Evolutionary conservation across 2,329 filamentous ascomycete genomes (phyloP).

Genomic region (Akanthomyces dipterigenus): DNA sequence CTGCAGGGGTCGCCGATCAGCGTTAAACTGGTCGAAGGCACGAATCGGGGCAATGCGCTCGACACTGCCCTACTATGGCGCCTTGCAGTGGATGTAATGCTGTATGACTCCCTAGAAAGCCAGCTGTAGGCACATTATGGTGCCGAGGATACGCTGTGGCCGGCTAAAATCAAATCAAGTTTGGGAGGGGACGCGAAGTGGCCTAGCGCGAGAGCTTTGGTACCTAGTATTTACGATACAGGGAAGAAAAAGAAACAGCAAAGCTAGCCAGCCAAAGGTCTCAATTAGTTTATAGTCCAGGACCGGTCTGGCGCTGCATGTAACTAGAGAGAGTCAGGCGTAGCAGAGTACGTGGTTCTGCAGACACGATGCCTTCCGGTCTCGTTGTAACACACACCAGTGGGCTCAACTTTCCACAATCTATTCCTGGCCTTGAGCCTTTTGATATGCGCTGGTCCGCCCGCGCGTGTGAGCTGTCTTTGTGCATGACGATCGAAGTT

Average conservation of each 20-base stretch:
- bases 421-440: too few species aligned
- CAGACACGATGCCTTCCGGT: too few species aligned
- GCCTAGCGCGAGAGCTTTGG: not conserved
- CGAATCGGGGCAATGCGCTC: not conserved
- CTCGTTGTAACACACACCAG: too few species aligned
- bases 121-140: not conserved
- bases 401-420: not conserved
- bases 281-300: not conserved
- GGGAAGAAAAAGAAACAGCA: not conserved
- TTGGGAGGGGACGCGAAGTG: not conserved
- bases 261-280: too few species aligned
- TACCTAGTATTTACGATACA: not conserved
- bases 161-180: constrained; percentile 1
- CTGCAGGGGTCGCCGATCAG: not conserved
- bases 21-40: not conserved
- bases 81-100: not conserved
- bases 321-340: too few species aligned
- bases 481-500: not conserved
- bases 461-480: not conserved
- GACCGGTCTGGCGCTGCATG: not conserved
- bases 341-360: too few species aligned
- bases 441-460: too few species aligned
- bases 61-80: not conserved
- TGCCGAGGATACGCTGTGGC: not conserved
- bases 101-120: not conserved